phyloP scores from a whole-genome alignment of 2,329 filamentous ascomycete genomes.

The Pseudocercospora musae region DNA sequence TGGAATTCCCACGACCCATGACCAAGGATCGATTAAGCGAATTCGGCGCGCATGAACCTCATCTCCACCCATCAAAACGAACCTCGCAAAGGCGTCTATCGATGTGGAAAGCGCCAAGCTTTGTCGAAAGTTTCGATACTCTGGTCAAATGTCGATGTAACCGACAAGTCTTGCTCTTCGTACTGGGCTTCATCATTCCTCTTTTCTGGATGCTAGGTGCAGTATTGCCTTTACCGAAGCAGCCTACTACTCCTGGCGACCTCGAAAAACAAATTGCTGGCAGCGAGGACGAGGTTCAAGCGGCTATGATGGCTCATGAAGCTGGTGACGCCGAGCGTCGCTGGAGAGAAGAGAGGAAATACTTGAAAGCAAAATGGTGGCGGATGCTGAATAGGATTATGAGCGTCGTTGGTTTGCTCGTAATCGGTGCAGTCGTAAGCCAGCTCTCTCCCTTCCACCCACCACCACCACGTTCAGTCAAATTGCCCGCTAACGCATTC shows the following conservation, averaged over 20 bases:
- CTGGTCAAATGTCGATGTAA: slow-evolving; percentile 34
- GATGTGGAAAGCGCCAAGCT: slow-evolving; percentile 35
- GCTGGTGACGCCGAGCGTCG: slow-evolving; percentile 29
- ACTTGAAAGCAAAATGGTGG: slow-evolving; percentile 38
- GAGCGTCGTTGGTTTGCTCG: slow-evolving; percentile 36
- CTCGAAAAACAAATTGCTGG: slow-evolving; percentile 24
- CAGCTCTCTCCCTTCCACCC: not conserved
- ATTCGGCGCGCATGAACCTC: slow-evolving; percentile 25
- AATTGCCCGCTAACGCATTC: not conserved
- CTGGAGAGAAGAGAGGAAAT: slow-evolving; percentile 34
- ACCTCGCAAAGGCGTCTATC: slow-evolving; percentile 26
- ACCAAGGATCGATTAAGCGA: slow-evolving; percentile 32
- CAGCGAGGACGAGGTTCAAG: slow-evolving; percentile 28
- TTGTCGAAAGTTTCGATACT: slow-evolving; percentile 35
- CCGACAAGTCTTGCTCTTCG: slow-evolving; percentile 37
- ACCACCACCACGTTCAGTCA: not conserved
- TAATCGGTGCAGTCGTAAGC: slow-evolving; percentile 38
- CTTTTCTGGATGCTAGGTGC: slow-evolving; percentile 37
- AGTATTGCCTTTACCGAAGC: slow-evolving; percentile 34
- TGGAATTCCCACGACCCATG: slow-evolving; percentile 34
- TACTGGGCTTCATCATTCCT: slow-evolving; percentile 36
- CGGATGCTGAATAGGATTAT: slow-evolving; percentile 38
- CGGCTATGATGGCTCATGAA: slow-evolving; percentile 31
- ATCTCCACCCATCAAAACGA: slow-evolving; percentile 29
- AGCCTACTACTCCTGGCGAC: slow-evolving; percentile 22